Evolutionary conservation across 169 alveolate species (phyloP).

Genomic region (Plasmodium malariae): DNA sequence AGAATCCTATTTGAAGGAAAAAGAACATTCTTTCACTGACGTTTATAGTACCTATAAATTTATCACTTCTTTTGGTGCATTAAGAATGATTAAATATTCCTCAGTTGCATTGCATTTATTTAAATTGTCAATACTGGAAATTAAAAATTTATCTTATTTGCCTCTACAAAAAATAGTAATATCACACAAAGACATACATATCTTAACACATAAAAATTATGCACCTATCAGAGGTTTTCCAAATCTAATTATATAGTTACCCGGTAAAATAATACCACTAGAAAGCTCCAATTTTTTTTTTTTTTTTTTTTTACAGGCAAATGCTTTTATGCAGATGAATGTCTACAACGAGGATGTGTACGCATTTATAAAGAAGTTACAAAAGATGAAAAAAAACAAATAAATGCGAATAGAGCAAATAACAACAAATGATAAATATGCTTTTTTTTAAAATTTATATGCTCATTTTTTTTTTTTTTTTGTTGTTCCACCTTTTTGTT

Average conservation of each 20-base stretch:
- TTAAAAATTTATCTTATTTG: slow-evolving; percentile 57
- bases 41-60: slow-evolving; percentile 58
- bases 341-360: slow-evolving; percentile 74
- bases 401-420: too few relatives aligned
- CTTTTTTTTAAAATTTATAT: too few relatives aligned
- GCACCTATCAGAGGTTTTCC: too few relatives aligned
- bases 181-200: not conserved
- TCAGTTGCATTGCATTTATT: slow-evolving; percentile 49
- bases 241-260: too few relatives aligned
- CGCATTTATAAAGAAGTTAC: slow-evolving; percentile 65
- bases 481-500: too few relatives aligned
- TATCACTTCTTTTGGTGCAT: slow-evolving; percentile 44
- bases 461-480: too few relatives aligned
- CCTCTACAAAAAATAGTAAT: slow-evolving; percentile 70
- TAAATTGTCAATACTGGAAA: slow-evolving; percentile 26
- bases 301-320: slow-evolving; percentile 24
- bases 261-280: slow-evolving; percentile 14
- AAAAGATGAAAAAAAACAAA: slow-evolving; percentile 54
- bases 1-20: slow-evolving; percentile 28
- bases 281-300: not conserved
- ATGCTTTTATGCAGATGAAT: slow-evolving; percentile 64
- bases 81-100: slow-evolving; percentile 49
- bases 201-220: too few relatives aligned
- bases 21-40: slow-evolving; percentile 44
- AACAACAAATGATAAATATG: too few relatives aligned